Conservation (phyloP, 192 early-diverging fungal species). For the Cetraspora pellucida region DNA sequence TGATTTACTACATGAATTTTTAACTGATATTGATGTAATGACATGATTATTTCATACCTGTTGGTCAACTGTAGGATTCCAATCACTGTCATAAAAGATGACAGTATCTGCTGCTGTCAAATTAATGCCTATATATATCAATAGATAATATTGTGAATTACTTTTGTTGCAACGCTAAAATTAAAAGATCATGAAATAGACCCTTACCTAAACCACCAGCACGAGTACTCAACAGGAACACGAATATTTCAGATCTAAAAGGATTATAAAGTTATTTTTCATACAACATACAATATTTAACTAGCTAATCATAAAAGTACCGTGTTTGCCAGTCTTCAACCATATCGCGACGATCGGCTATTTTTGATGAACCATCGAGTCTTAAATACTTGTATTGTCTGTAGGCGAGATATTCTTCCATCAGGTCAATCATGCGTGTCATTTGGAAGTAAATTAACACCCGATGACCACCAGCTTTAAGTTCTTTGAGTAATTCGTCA, state of each 20-base stretch:
- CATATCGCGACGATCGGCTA: slow-evolving; percentile 85
- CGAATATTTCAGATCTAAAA: slow-evolving; percentile 74
- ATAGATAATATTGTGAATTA: no score
- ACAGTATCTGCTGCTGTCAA: slow-evolving; percentile 89
- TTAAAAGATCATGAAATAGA: no score
- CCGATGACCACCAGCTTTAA: slow-evolving; percentile 79
- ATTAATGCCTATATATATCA: slow-evolving; percentile 65
- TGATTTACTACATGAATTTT: neutral
- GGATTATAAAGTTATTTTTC: neutral
- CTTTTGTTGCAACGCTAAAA: no score
- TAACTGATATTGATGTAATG: neutral
- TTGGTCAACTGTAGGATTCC: slow-evolving; percentile 91
- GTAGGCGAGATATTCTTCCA: slow-evolving; percentile 86
- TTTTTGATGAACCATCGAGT: slow-evolving; percentile 85
- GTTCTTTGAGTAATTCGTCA: slow-evolving; percentile 67
- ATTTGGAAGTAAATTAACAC: slow-evolving; percentile 88
- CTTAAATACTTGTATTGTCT: slow-evolving; percentile 87
- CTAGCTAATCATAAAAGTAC: slow-evolving; percentile 17
- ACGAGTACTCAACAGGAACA: slow-evolving; percentile 81
- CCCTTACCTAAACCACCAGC: slow-evolving; percentile 68
- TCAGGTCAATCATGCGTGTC: slow-evolving; percentile 86
- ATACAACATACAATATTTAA: no score
- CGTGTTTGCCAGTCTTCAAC: slow-evolving; percentile 92
- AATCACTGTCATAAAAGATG: slow-evolving; percentile 87
- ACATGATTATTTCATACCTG: slow-evolving; percentile 46